Conservation (phyloP, 2,329 filamentous ascomycete species). For the Blastomyces parvus region DNA sequence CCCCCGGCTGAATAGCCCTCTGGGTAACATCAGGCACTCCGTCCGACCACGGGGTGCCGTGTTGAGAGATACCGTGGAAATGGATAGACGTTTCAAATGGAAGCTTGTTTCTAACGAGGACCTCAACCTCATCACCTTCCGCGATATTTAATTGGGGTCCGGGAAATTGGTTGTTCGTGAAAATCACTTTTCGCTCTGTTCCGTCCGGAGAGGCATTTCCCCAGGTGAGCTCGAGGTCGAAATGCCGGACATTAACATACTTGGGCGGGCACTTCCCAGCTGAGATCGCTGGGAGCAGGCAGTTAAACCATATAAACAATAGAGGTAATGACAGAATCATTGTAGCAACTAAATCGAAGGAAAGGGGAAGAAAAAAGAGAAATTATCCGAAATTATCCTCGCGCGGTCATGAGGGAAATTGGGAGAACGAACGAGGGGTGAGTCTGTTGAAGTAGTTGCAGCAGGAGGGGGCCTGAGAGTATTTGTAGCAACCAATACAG, state of each 20-base stretch:
- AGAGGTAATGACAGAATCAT: neutral
- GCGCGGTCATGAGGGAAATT: neutral
- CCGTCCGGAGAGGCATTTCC: slow-evolving; percentile 19
- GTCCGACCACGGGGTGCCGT: slow-evolving; percentile 18
- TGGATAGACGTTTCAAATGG: slow-evolving; percentile 16
- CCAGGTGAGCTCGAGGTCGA: slow-evolving; percentile 10
- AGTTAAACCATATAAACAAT: neutral
- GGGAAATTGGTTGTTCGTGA: slow-evolving; percentile 16
- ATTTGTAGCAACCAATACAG: neutral
- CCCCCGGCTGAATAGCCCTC: slow-evolving; percentile 18
- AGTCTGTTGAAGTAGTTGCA: neutral
- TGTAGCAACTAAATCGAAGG: neutral
- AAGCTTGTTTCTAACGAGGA: slow-evolving; percentile 16
- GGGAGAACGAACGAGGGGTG: too few species aligned
- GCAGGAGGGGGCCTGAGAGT: neutral
- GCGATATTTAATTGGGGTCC: slow-evolving; percentile 16
- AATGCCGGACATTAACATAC: neutral
- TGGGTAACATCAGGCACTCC: slow-evolving; percentile 18
- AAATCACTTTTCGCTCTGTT: slow-evolving; percentile 14
- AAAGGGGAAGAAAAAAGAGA: neutral
- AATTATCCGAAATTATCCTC: neutral
- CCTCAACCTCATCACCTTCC: slow-evolving; percentile 13
- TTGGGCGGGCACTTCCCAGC: neutral
- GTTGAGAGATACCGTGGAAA: slow-evolving; percentile 31
- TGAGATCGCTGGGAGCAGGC: neutral